Evolutionary conservation across 2,329 filamentous ascomycete species (phyloP).

Genomic region (Arthrinium phaeospermum): DNA sequence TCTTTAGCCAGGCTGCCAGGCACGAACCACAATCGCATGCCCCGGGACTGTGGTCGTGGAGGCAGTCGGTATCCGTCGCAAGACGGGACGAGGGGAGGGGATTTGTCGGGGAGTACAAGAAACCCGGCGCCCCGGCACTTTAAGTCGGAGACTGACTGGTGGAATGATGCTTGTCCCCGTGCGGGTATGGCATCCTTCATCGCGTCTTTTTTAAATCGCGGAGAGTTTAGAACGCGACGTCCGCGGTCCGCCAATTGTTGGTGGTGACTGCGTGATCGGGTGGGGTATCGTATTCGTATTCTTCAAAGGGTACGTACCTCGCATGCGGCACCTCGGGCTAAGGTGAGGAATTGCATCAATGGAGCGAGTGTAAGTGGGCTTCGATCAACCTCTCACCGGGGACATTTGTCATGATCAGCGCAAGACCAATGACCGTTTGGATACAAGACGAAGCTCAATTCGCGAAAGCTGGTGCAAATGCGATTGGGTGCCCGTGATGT

Average conservation of each 20-base stretch:
- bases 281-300: constrained; percentile 16
- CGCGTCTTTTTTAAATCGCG: neutral
- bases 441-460: neutral
- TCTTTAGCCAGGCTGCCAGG: neutral
- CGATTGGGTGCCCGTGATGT: neutral
- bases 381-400: neutral
- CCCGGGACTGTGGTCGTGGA: neutral
- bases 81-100: neutral
- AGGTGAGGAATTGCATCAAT: neutral
- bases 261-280: constrained; percentile 1
- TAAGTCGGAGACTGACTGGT: neutral
- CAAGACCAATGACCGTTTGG: neutral
- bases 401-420: too few relatives aligned
- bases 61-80: neutral
- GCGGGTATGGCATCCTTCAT: neutral
- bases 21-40: neutral
- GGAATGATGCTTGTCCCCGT: neutral
- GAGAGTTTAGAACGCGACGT: neutral
- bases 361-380: neutral
- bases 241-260: neutral
- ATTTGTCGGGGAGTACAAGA: neutral
- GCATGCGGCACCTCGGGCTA: neutral
- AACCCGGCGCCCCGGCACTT: neutral
- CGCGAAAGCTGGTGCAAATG: neutral
- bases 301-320: neutral